Evolutionary conservation across 2,329 filamentous ascomycete species (phyloP), one percentile per base, ranked within the genome.

Genomic region (Pseudonectria buxi): DNA sequence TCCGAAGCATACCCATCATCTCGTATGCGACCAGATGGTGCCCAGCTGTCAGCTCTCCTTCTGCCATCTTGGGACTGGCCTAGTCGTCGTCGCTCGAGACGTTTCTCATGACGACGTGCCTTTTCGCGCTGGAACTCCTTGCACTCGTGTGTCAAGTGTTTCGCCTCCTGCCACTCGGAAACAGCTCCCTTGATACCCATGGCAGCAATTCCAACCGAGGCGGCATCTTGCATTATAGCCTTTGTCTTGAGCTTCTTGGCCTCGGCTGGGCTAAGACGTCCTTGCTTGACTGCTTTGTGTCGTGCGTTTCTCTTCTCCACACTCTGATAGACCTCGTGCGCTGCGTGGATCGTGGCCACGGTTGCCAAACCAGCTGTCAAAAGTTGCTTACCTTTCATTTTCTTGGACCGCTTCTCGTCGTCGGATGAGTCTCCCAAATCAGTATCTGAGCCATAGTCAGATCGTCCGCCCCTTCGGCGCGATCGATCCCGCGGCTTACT

Each of bases 371-470:
- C 73, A 7, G 72, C 69, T 35, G 70, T 76, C 38, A 78, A 45
- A 41, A 76, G 49, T 64, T 76, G 73, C 69, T 78, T 77, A 74
- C 73, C 72, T 74, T 64, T 72, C 65, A 77, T 73, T 56, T 73
- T 76, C 56, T 64, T 70, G 26, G 64, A 65, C 42, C 62, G 63
- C 55, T 66, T 74, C 54, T 69, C 65, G 45, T 78, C 74, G 14
- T 73, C 71, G 13, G 72, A 69, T 43, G 74, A 77, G 57, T 77
- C 72, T 32, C 73, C 74, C 32, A 77, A 54, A 48, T 77, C 72
- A 14, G 70, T 71, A 24, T 68, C 72, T 12, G 71, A 76, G 30
- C 61, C 63, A 32, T 72, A 73, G 32, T 61, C 62, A 24, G 67
- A 68, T 46, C 63, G 61, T 52, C 62, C 57, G 33, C 58, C 59